Base-by-base conservation (phyloP, 371 early-diverging fungal genomes). In the Mucor racemosus region DNA sequence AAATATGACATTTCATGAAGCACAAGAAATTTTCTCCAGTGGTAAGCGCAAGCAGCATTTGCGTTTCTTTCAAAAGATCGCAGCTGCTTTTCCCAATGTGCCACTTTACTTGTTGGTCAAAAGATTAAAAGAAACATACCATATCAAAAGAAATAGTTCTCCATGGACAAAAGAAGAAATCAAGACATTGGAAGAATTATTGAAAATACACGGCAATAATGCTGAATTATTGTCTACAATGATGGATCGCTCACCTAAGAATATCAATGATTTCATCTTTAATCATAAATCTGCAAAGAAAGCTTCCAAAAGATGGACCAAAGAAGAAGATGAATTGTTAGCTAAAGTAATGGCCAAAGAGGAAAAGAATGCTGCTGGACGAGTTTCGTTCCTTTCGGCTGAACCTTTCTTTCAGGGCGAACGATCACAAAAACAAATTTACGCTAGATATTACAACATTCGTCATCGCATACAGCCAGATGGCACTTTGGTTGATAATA, bases 141-240 rank as follows among this genome's bases (percentile, higher is more conserved):
- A 56, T 40, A 17, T 36, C 4, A 64, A 67, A 11, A 56, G 55
- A 31, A 44, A 55, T 4, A 64, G 26, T 14, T 21, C 21, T 4
- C 54, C 46, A 7, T 64, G 69, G 65, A 66, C 62, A n/a, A 14
- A n/a, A 15, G 74, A 67, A 48, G 74, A 73, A 31, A 56, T 66
- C 1, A 9, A 61, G 8, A 11, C 58, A 36, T 15, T 74, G 36
- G 58, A 69, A 62, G 66, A 15, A 6, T 42, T 67, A 15, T 4
- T 72, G 6, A 48, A 60, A 17, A 21, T 61, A 34, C 36, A 67
- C 46, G 72, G 72, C 13, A 19, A 14, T 15, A 61, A 65, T 3
- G 35, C 65, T 0, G 42, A 31, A 5, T 9, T 21, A 0, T 4
- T 72, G 19, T 62, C 55, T 5, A 17, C 58, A 39, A 4, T 62